Evolutionary conservation across 1,284 basidiomycete species (phyloP).

Genomic region (Boletus sp.): DNA sequence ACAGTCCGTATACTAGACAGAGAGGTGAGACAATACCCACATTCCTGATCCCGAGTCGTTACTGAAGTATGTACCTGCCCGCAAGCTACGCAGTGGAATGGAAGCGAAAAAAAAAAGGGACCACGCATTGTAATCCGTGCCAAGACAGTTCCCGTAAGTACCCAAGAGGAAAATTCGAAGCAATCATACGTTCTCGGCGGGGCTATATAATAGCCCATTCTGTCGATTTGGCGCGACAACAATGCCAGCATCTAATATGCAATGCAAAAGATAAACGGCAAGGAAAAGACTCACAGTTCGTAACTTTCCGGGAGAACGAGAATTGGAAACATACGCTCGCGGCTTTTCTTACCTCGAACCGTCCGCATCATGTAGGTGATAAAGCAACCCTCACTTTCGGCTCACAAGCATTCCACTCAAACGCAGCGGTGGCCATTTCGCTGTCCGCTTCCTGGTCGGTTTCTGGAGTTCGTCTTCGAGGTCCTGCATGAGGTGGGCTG

Average conservation of each 20-base stretch:
- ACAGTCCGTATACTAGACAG: constrained; percentile 73
- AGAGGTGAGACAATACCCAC: too few relatives aligned
- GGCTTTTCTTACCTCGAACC: constrained; percentile 54
- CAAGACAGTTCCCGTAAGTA: too few relatives aligned
- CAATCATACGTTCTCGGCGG: too few relatives aligned
- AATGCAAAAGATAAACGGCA: constrained; percentile 3
- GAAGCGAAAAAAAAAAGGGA: too few relatives aligned
- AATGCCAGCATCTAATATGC: constrained; percentile 64
- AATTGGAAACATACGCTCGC: neutral
- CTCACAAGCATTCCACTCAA: constrained; percentile 69
- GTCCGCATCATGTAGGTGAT: constrained; percentile 59
- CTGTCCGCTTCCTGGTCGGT: constrained; percentile 66
- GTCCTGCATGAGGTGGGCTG: constrained; percentile 55
- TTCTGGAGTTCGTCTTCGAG: constrained; percentile 67
- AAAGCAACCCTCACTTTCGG: constrained; percentile 72
- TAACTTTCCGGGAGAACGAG: constrained; percentile 74
- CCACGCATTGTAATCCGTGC: too few relatives aligned
- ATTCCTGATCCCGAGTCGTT: too few relatives aligned
- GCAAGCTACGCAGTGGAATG: too few relatives aligned
- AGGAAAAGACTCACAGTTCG: constrained; percentile 58
- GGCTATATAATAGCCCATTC: constrained; percentile 76
- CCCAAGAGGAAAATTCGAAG: too few relatives aligned
- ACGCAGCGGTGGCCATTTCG: constrained; percentile 49
- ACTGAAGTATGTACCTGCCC: too few relatives aligned
- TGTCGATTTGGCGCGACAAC: constrained; percentile 69